Percentiles rank a stretch among this genome's conserved stretches.
These are phyloP conservation scores for Entelexis paramagnoliae DNA, from an alignment of 1,139 yeast genomes.

Conservation along the genomic window DNA sequence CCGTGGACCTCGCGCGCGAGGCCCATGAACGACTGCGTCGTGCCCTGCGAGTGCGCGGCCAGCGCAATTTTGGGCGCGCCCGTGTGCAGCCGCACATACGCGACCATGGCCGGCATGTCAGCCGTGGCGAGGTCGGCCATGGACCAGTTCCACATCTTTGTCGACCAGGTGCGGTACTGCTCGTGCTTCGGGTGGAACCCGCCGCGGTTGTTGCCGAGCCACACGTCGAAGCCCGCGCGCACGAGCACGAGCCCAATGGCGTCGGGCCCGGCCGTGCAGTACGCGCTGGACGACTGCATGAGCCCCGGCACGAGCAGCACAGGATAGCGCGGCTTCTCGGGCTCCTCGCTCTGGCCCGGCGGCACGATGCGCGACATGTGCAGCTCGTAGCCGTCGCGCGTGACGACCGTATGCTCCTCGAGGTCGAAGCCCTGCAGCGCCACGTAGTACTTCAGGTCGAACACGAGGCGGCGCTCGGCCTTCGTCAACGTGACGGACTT, in stretches of 20 bases:
- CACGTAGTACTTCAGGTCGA: slow-evolving; percentile 57
- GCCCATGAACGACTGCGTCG: slow-evolving; percentile 67
- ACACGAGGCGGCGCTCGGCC: slow-evolving; percentile 30
- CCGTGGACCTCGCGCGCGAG: slow-evolving; percentile 39
- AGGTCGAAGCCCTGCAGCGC: slow-evolving; percentile 50
- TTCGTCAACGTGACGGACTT: slow-evolving; percentile 18
- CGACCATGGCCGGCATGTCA: slow-evolving; percentile 66
- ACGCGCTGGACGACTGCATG: slow-evolving; percentile 78
- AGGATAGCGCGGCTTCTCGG: slow-evolving; percentile 37
- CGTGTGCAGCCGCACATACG: slow-evolving; percentile 43
- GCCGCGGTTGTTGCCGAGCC: slow-evolving; percentile 89
- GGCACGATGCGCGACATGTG: slow-evolving; percentile 55
- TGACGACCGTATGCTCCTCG: slow-evolving; percentile 48
- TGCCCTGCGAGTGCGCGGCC: slow-evolving; percentile 87
- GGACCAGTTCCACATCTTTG: slow-evolving; percentile 65
- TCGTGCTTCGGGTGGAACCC: slow-evolving; percentile 65
- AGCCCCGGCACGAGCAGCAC: slow-evolving; percentile 75
- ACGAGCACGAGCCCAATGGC: slow-evolving; percentile 54
- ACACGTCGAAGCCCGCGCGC: slow-evolving; percentile 68
- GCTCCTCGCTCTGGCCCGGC: slow-evolving; percentile 27
- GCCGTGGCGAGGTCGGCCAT: slow-evolving; percentile 61
- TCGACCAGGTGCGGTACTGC: slow-evolving; percentile 37
- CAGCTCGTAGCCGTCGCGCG: slow-evolving; percentile 72
- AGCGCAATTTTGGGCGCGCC: slow-evolving; percentile 44
- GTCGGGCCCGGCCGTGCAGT: slow-evolving; percentile 62